Evolutionary conservation across 345 rosid genomes (phyloP), one percentile per base, ranked within the genome.

Genomic region (Aegle marmelos): DNA sequence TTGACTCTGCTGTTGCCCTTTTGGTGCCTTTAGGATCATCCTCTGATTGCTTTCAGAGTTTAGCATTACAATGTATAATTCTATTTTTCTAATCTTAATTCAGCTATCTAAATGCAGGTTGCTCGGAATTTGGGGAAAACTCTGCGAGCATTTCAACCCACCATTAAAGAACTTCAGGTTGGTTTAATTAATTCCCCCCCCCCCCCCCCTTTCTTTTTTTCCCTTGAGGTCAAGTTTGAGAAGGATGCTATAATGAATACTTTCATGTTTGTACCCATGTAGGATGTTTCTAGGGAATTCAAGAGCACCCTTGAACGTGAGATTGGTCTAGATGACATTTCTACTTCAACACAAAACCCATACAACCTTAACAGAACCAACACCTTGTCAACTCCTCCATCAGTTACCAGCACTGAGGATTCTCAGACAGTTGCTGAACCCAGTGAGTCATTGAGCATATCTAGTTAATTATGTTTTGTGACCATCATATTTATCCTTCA

Each of bases 201-300:
- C n/a, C n/a, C n/a, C n/a, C n/a, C n/a, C n/a, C n/a, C n/a, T n/a
- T n/a, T n/a, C n/a, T n/a, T 0, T 8, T 13, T 62, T 48, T 1
- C 7, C 0, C 16, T 13, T 19, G 21, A 7, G 28, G 45, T 72
- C 53, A 36, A 17, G n/a, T 71, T 62, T 30, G 50, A 36, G 61
- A 60, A 70, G 14, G 27, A 41, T 69, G 63, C 31, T 67, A 61
- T 70, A 69, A 2, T 78, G 28, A 62, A 76, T 79, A 70, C 57
- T 64, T 59, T 34, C 48, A 67, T 67, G 33, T 9, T 79, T 33
- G 21, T 54, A 75, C 60, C 16, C n/a, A n/a, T 68, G 58, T 75
- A 94, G 98, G 98, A 94, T 8, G 97, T 94, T 79, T 94, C 98
- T 34, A 92, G 92, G 87, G 99, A 95, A 73, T 95, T 95, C 85